These are phyloP conservation scores for Myxozyma lipomycoides DNA, from an alignment of 805 yeast species.

Conservation along the genomic window DNA sequence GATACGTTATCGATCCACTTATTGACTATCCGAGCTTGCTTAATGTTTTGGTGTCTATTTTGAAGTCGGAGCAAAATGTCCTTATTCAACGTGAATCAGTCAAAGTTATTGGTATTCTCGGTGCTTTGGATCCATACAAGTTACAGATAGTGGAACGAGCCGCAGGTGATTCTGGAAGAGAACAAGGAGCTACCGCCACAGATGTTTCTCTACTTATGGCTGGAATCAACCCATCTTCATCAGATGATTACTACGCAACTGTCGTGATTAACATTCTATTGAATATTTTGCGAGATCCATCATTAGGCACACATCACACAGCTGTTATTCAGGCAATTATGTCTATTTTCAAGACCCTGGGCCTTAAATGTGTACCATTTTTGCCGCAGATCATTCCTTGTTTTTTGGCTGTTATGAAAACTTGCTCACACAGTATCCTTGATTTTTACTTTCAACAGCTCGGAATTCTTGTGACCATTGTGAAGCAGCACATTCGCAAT, in stretches of 20 bases:
- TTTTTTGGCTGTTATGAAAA: constrained; percentile 74
- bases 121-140: constrained; percentile 95
- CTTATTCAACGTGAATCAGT: constrained; percentile 82
- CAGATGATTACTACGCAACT: constrained; percentile 90
- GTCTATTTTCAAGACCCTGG: constrained; percentile 84
- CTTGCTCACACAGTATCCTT: constrained; percentile 65
- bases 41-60: constrained; percentile 72
- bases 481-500: constrained; percentile 85
- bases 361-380: constrained; percentile 85
- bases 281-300: constrained; percentile 79
- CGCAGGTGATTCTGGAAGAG: constrained; percentile 47
- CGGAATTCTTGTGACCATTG: constrained; percentile 72
- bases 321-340: constrained; percentile 91
- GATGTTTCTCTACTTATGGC: constrained; percentile 88
- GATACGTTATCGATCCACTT: constrained; percentile 91
- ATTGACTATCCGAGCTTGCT: constrained; percentile 86
- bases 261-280: constrained; percentile 84
- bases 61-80: constrained; percentile 74
- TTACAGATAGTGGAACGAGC: constrained; percentile 85
- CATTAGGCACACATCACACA: constrained; percentile 81
- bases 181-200: constrained; percentile 82
- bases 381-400: constrained; percentile 86
- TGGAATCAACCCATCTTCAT: constrained; percentile 80
- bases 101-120: constrained; percentile 82
- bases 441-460: constrained; percentile 89